Base-by-base conservation (phyloP, 106 monocot species). In the Dactylorhiza incarnata region DNA sequence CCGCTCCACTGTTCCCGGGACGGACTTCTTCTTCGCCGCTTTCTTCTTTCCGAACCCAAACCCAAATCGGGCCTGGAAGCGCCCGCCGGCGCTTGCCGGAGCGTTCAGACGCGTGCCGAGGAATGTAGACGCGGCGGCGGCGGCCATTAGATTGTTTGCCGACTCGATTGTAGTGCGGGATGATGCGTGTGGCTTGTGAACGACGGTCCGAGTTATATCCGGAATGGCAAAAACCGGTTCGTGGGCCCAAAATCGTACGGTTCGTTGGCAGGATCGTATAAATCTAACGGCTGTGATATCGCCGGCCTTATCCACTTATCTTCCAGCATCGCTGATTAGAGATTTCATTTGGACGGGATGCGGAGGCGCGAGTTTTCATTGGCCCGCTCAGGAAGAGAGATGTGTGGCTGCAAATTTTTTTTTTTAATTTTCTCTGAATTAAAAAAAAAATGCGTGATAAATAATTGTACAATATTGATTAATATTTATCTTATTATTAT, bases 11-110 rank as follows among this genome's bases (percentile, higher is more conserved):
- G 20, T 59, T n/a, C 48, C 73, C 19, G 85, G 20, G n/a, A 75
- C 9, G 7, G 75, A 2, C 87, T 92, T 95, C 76, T 88, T 91
- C 13, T 81, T 52, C 7, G 77, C 78, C 6, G 75, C 9, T 25
- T 88, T 88, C 65, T 90, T 90, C 19, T 70, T 70, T 29, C 23
- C 10, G 37, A 37, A 37, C 2, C 91, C 92, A 66, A 95, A 92
- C 12, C 85, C 92, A 76, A 95, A 93, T 67, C 90, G 80, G 22
- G 92, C 95, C 17, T 77, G 77, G 82, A 95, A 82, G 13, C 82
- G 82, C 17, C 85, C 81, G 49, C 67, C 73, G 11, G 37, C 17
- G 20, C 45, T 37, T 37, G 49, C 23, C 46, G 61, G 43, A 50
- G 23, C 12, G 26, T 58, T 69, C 52, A 46, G 83, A 45, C 82